These are phyloP conservation scores for Sporothrix phasma DNA, from an alignment of 2,329 filamentous ascomycete genomes.

Conservation along the genomic window DNA sequence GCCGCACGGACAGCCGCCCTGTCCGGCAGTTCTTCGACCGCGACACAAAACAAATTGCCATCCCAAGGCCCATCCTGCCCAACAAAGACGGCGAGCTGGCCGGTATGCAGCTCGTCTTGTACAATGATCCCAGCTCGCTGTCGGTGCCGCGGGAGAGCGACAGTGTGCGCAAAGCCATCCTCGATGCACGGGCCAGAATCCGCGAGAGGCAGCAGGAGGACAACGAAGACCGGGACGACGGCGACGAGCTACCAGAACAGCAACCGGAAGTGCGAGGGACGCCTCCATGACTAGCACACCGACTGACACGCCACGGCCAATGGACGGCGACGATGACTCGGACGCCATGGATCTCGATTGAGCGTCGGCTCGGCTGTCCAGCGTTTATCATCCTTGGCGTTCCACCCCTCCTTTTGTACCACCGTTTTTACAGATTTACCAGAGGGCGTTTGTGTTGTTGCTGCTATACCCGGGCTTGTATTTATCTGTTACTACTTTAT, in stretches of 20 bases:
- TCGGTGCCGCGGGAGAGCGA: constrained; percentile 65
- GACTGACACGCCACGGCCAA: background rate
- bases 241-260: background rate
- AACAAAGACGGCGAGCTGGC: constrained; percentile 45
- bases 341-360: constrained; percentile 61
- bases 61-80: constrained; percentile 44
- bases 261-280: background rate
- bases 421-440: background rate
- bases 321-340: constrained; percentile 31
- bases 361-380: background rate
- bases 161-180: constrained; percentile 70
- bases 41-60: constrained; percentile 7
- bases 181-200: constrained; percentile 63
- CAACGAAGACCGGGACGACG: constrained; percentile 23
- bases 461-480: background rate
- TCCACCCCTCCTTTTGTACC: background rate
- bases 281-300: constrained; percentile 9
- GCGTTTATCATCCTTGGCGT: background rate
- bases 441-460: constrained; percentile 16
- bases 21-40: constrained; percentile 22
- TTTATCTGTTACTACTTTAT: background rate
- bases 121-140: constrained; percentile 67
- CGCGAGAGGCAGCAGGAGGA: constrained; percentile 46
- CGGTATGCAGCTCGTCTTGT: constrained; percentile 70
- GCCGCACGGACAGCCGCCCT: constrained; percentile 9